These are phyloP conservation scores for Coriaria nepalensis DNA, from an alignment of 306 rosid genomes.

Conservation along the genomic window DNA sequence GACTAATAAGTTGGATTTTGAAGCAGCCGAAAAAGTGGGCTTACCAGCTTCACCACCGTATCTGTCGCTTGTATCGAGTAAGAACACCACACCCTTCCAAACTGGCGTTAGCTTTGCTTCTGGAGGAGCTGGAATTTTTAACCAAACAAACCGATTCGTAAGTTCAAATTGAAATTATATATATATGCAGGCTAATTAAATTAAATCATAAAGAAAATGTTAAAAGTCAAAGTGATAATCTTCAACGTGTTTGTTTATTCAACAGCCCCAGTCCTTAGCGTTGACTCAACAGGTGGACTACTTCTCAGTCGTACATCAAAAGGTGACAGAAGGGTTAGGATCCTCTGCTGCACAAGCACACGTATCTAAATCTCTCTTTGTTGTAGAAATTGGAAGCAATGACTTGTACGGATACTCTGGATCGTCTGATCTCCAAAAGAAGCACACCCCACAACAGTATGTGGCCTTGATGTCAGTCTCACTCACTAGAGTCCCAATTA, in stretches of 20 bases:
- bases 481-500: slow-evolving; percentile 33
- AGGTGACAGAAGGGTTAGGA: slow-evolving; percentile 25
- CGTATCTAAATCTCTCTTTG: slow-evolving; percentile 46
- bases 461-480: slow-evolving; percentile 31
- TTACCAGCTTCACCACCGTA: slow-evolving; percentile 59
- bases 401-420: slow-evolving; percentile 47
- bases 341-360: slow-evolving; percentile 18
- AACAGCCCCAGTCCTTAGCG: slow-evolving; percentile 32
- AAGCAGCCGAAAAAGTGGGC: slow-evolving; percentile 64
- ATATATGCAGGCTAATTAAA: no score
- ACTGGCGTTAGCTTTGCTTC: slow-evolving; percentile 80
- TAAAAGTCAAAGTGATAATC: no score
- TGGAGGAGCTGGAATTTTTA: slow-evolving; percentile 80
- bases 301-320: slow-evolving; percentile 22
- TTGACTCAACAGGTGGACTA: slow-evolving; percentile 41
- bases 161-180: slow-evolving; percentile 14
- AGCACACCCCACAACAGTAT: slow-evolving; percentile 35
- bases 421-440: slow-evolving; percentile 20
- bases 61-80: slow-evolving; percentile 33
- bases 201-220: no score
- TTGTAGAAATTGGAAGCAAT: slow-evolving; percentile 66
- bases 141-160: slow-evolving; percentile 36
- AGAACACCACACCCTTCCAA: slow-evolving; percentile 15
- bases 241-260: no score
- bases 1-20: neutral